Evolutionary conservation across 495 filamentous ascomycete species (phyloP).

Genomic region (Cetradonia linearis): DNA sequence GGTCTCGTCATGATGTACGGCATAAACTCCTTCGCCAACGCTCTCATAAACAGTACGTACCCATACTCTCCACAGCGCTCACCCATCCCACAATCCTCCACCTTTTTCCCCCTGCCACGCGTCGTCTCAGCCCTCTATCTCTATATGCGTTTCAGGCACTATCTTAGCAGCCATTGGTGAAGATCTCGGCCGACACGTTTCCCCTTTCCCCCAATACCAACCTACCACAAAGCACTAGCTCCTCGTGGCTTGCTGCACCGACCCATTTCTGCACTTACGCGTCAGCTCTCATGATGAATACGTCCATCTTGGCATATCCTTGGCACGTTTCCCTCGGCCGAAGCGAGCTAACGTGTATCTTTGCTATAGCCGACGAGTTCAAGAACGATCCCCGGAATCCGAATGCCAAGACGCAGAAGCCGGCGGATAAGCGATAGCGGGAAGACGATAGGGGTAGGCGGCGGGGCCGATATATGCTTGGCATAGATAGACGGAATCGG

Average conservation of each 20-base stretch:
- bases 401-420: slow-evolving; percentile 45
- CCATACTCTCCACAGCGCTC: neutral
- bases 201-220: neutral
- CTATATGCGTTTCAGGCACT: neutral
- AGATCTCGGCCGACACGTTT: neutral
- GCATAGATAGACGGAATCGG: neutral
- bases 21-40: slow-evolving; percentile 63
- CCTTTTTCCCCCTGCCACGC: neutral
- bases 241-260: neutral
- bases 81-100: slow-evolving; percentile 30
- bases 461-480: neutral
- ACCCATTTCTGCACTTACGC: no score
- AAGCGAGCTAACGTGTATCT: neutral
- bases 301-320: neutral
- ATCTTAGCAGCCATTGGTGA: no score
- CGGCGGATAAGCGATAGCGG: slow-evolving; percentile 21
- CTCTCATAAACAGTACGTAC: slow-evolving; percentile 55
- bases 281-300: no score
- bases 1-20: slow-evolving; percentile 78
- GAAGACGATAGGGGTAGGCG: neutral
- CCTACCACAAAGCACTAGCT: neutral
- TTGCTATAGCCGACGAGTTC: slow-evolving; percentile 64
- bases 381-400: slow-evolving; percentile 95
- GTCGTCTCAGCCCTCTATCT: neutral
- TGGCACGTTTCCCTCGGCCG: neutral